Evolutionary conservation across 345 rosid genomes (phyloP).

Genomic region (Citrus australasica): DNA sequence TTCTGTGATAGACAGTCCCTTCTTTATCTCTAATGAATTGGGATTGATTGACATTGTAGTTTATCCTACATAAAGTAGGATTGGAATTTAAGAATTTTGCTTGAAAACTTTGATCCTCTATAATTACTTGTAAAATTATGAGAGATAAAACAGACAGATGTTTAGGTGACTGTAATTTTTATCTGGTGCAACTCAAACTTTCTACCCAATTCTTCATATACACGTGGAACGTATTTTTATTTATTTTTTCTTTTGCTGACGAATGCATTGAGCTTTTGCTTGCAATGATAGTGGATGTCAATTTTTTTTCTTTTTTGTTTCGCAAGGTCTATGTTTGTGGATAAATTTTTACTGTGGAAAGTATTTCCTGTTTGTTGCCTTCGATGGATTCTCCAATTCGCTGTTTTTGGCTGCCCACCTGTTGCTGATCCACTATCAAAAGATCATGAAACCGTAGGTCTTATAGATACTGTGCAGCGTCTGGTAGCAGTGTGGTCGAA

Average conservation of each 20-base stretch:
- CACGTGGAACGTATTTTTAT: not conserved
- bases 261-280: not conserved
- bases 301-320: slow-evolving; percentile 19
- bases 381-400: slow-evolving; percentile 86
- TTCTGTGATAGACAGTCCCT: not conserved
- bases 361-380: slow-evolving; percentile 84
- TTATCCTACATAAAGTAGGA: not conserved
- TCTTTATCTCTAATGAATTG: not conserved
- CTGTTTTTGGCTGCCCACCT: slow-evolving; percentile 72
- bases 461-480: slow-evolving; percentile 55
- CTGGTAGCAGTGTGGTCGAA: slow-evolving; percentile 76
- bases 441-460: slow-evolving; percentile 36
- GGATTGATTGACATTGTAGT: not conserved
- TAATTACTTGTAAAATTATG: not conserved
- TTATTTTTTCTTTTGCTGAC: not conserved
- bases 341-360: slow-evolving; percentile 94
- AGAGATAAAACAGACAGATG: not conserved
- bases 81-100: slow-evolving; percentile 2
- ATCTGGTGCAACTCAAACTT: not conserved
- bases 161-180: not conserved
- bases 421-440: slow-evolving; percentile 36
- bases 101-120: not conserved
- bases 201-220: not conserved
- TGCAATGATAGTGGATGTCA: not conserved
- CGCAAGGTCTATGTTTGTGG: slow-evolving; percentile 72